Percentiles rank a stretch among this genome's conserved stretches.
Conservation (phyloP, 1,139 yeast genomes). For the Candida albicans region DNA sequence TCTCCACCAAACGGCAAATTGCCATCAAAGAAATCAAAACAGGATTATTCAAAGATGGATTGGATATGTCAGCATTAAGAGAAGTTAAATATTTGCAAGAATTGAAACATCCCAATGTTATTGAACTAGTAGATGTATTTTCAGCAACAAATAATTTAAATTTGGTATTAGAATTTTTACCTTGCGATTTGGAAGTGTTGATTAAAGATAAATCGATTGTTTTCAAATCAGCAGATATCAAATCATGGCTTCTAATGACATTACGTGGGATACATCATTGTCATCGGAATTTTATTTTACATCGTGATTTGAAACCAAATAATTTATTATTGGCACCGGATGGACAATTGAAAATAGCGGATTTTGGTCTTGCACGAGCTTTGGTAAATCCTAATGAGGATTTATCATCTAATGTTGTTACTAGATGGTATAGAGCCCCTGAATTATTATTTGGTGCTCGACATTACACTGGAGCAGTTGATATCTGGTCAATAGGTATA, state of each 20-base stretch:
- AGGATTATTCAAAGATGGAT: conserved; percentile 90
- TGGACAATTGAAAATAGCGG: conserved; percentile 89
- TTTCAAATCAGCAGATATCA: conserved; percentile 84
- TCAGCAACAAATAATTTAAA: conserved; percentile 72
- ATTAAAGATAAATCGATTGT: conserved; percentile 77
- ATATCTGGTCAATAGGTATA: conserved; percentile 92
- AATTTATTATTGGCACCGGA: conserved; percentile 79
- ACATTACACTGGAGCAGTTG: conserved; percentile 86
- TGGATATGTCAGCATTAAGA: conserved; percentile 95
- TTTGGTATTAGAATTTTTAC: conserved; percentile 85
- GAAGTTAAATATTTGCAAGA: conserved; percentile 95
- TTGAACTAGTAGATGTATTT: conserved; percentile 85
- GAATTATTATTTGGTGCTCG: conserved; percentile 86
- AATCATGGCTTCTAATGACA: conserved; percentile 93
- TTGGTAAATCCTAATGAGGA: conserved; percentile 77
- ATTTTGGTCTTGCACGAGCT: conserved; percentile 92
- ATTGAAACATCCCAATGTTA: conserved; percentile 76
- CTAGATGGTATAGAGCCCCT: conserved; percentile 97
- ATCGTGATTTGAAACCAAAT: conserved; percentile 85
- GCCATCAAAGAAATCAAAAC: conserved; percentile 97
- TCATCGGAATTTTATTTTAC: conserved; percentile 85
- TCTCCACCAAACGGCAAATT: conserved; percentile 57
- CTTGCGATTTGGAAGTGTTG: conserved; percentile 86
- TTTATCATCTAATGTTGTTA: conserved; percentile 89
- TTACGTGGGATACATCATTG: conserved; percentile 93